These are phyloP conservation scores for Drosera spatulata DNA, from an alignment of 179 eudicot genomes.

Conservation along the genomic window DNA sequence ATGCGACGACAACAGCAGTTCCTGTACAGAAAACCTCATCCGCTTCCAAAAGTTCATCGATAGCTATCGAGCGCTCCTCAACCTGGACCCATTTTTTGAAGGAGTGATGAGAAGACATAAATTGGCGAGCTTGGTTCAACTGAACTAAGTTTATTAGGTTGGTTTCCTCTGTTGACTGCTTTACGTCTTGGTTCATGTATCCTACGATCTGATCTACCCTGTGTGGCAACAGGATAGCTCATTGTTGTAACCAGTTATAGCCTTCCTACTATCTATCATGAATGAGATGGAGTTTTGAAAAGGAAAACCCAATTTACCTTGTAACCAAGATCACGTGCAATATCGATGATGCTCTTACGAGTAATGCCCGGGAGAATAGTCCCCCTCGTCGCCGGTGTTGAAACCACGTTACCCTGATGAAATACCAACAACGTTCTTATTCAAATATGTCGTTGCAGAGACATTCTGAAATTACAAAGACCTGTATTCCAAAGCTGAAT, in stretches of 20 bases:
- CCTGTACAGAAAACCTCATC: conserved; percentile 65
- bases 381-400: conserved; percentile 25
- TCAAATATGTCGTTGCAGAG: not conserved
- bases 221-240: not conserved
- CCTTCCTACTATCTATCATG: not conserved
- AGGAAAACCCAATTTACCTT: conserved; percentile 4
- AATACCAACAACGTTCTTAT: not conserved
- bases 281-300: not conserved
- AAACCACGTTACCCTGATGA: conserved; percentile 18
- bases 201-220: too few relatives aligned
- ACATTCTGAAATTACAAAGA: not conserved
- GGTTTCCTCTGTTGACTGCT: not conserved
- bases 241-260: not conserved
- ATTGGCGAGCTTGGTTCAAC: not conserved
- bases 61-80: conserved; percentile 49
- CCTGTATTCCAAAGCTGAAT: not conserved
- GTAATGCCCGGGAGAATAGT: conserved; percentile 34
- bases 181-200: not conserved
- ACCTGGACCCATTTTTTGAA: conserved; percentile 27
- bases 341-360: conserved; percentile 24
- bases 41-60: conserved; percentile 39
- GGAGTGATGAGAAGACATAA: not conserved
- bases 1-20: conserved; percentile 64
- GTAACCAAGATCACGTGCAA: conserved; percentile 28
- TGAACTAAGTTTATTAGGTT: not conserved